phyloP scores from a whole-genome alignment of 495 filamentous ascomycete genomes.

The Penicillium macrosclerotiorum region DNA sequence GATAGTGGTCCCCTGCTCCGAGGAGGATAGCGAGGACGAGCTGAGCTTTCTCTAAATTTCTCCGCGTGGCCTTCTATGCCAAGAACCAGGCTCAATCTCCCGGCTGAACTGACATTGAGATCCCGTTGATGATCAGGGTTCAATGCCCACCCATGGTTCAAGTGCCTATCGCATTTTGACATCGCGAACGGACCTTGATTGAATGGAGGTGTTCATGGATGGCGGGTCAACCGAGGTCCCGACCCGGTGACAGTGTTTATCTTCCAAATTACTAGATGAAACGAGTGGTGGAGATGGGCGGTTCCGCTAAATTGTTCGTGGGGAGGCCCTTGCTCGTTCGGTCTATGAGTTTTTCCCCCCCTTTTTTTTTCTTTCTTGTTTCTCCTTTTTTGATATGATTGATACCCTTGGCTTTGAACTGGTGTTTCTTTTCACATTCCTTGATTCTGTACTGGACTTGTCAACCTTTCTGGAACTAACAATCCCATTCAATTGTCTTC shows the following conservation, averaged over 20 bases:
- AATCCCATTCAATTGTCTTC: no score
- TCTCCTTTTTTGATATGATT: constrained; percentile 15
- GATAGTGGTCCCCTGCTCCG: constrained; percentile 28
- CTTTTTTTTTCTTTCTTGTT: constrained; percentile 12
- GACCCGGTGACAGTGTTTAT: not conserved
- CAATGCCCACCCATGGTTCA: not conserved
- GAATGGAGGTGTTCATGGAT: not conserved
- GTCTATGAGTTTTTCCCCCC: no score
- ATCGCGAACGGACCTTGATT: constrained; percentile 3
- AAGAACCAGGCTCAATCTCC: not conserved
- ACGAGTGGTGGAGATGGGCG: constrained; percentile 2
- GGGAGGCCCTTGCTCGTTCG: no score
- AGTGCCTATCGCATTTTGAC: not conserved
- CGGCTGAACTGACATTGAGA: not conserved
- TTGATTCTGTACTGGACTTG: no score
- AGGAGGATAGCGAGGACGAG: constrained; percentile 45
- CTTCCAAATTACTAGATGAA: constrained; percentile 4
- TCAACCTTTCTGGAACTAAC: no score
- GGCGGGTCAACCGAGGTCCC: not conserved
- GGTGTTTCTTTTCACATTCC: no score
- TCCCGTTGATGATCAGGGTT: not conserved
- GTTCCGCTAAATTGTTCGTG: no score
- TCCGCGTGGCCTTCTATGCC: not conserved
- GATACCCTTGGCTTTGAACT: constrained; percentile 20
- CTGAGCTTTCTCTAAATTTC: constrained; percentile 38